Base-by-base conservation (phyloP, 345 rosid species). In the Dipteronia sinensis region DNA sequence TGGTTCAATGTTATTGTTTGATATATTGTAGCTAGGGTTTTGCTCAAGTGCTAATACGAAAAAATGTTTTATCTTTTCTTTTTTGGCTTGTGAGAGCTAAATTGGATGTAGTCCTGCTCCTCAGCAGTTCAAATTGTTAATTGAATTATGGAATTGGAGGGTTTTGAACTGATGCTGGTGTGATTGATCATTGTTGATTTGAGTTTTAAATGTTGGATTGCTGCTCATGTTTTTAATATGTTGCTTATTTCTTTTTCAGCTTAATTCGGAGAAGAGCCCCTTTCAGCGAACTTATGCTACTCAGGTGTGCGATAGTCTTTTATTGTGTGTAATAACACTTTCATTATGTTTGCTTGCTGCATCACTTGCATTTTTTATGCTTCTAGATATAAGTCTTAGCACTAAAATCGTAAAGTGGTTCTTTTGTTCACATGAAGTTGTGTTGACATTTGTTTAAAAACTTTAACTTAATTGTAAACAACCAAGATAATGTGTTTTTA, bases 241-340 rank as follows among this genome's bases (percentile, higher is more conserved):
- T 72, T 71, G 68, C 81, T 59, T 83, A 61, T 82, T 82, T 61
- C 2, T 59, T 59, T 58, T 20, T 61, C 98, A 96, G 99, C 95
- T 96, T 31, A 96, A 96, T 78, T 77, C 89, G 6, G 99, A 91
- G 75, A 94, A 91, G 87, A 96, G 99, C 63, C 98, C 97, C 1
- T 96, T 96, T 83, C 99, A 94, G 83, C 88, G 98, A 82, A 88
- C 97, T 84, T 96, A 94, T 83, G 99, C 98, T 71, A 86, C 94
- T 75, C 97, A 96, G 98, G 98, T 96, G 68, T 19, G 34, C 25
- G 42, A 19, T 51, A 9, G 22, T 74, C 23, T 25, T 10, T 46
- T 9, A n/a, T n/a, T 55, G 47, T 19, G 27, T 9, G 11, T 10
- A 10, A 53, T 55, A 53, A 1, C 16, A 13, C n/a, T 25, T 12